These are phyloP conservation scores for Xerocomus brunneocitrinus DNA, from an alignment of 768 basidiomycete species.

Conservation along the genomic window DNA sequence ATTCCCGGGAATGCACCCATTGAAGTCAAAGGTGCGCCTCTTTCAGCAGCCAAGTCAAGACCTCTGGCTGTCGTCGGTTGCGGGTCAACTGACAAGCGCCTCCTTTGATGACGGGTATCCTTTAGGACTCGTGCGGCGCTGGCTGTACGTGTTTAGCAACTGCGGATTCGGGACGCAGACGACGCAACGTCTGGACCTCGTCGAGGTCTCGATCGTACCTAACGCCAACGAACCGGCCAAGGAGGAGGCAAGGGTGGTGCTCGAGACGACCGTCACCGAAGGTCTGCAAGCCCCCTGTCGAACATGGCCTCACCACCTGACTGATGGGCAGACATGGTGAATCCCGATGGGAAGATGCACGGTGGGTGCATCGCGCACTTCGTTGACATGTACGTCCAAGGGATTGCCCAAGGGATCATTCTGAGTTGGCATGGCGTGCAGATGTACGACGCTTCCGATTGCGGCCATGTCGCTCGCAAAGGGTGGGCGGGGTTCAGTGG, in stretches of 20 bases:
- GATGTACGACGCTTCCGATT: conserved; percentile 41
- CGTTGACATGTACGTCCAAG: conserved; percentile 42
- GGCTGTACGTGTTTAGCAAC: conserved; percentile 32
- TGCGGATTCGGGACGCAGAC: conserved; percentile 20
- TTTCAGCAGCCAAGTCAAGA: not conserved
- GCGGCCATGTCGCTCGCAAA: conserved; percentile 31
- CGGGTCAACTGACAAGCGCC: no score
- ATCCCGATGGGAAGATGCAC: conserved; percentile 33
- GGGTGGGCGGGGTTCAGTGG: conserved; percentile 26
- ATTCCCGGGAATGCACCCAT: conserved; percentile 21
- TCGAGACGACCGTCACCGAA: conserved; percentile 41
- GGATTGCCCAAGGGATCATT: not conserved
- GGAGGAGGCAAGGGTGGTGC: conserved; percentile 36
- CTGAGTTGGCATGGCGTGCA: conserved; percentile 13
- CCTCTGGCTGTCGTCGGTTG: not conserved
- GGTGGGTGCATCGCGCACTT: conserved; percentile 41
- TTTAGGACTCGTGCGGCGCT: conserved; percentile 35
- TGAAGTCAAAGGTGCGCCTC: conserved; percentile 18
- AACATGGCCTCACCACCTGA: no score
- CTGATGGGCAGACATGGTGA: conserved; percentile 40
- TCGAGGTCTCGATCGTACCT: conserved; percentile 38
- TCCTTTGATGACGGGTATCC: not conserved
- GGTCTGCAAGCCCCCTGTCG: conserved; percentile 28
- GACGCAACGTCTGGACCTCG: conserved; percentile 14
- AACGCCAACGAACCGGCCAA: conserved; percentile 34